Percentiles rank a stretch among this genome's conserved stretches.
Evolutionary conservation across 345 rosid species (phyloP).

Genomic region (Brassica cretica): DNA sequence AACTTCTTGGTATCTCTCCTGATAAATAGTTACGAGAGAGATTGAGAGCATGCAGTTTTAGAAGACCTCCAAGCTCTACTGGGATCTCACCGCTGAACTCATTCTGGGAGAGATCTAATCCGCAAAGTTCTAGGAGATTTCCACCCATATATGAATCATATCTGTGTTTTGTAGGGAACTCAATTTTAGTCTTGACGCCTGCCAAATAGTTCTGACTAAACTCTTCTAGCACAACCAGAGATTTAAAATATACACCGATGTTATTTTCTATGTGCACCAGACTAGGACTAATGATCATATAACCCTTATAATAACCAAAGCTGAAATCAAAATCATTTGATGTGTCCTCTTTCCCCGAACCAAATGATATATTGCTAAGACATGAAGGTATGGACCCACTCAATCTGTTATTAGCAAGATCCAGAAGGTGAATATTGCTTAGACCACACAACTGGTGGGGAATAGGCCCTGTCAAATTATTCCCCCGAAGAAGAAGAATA

Average conservation of each 20-base stretch:
- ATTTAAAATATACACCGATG: background rate
- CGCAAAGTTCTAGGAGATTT: background rate
- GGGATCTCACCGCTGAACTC: background rate
- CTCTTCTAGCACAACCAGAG: background rate
- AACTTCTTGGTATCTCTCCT: background rate
- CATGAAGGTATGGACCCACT: constrained; percentile 2
- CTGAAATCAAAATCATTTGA: background rate
- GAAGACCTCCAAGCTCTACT: background rate
- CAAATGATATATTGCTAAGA: background rate
- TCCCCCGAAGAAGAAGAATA: background rate
- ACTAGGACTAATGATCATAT: background rate
- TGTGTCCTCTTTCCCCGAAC: background rate
- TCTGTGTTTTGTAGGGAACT: background rate
- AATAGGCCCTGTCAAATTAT: background rate
- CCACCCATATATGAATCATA: background rate
- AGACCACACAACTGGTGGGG: background rate
- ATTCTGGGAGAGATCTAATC: background rate
- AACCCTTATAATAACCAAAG: background rate
- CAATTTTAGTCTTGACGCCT: background rate
- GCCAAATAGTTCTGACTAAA: background rate
- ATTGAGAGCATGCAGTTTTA: background rate
- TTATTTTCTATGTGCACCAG: background rate
- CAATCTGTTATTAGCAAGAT: background rate
- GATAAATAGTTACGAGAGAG: background rate
- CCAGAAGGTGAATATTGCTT: background rate